Conservation (phyloP, 176 grass and related monocot species). For the Saccharum officinarum region DNA sequence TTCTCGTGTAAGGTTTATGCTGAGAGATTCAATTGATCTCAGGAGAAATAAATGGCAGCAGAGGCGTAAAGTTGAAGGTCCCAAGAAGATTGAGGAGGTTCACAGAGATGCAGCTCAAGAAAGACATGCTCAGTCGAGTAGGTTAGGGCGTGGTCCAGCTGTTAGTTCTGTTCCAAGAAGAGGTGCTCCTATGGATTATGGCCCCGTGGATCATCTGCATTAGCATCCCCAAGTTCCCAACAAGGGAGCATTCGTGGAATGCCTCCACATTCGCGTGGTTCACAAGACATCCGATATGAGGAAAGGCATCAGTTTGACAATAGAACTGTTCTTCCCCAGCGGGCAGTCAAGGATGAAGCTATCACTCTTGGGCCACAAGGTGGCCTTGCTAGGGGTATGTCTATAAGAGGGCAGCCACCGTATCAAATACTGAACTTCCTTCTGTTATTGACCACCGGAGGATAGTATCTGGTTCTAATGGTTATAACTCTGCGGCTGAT, state of each 20-base stretch:
- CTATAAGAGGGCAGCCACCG: slow-evolving; percentile 67
- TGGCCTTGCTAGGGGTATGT: slow-evolving; percentile 84
- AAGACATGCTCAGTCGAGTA: slow-evolving; percentile 80
- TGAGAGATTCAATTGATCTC: slow-evolving; percentile 91
- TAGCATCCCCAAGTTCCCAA: slow-evolving; percentile 65
- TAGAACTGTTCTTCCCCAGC: slow-evolving; percentile 73
- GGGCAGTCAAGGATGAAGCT: slow-evolving; percentile 58
- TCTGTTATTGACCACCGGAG: slow-evolving; percentile 53
- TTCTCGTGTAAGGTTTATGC: slow-evolving; percentile 87
- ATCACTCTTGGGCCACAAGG: slow-evolving; percentile 90
- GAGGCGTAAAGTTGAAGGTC: slow-evolving; percentile 90
- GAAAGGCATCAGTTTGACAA: slow-evolving; percentile 65
- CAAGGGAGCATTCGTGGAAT: slow-evolving; percentile 67
- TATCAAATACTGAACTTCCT: slow-evolving; percentile 52
- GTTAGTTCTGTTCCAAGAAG: slow-evolving; percentile 58
- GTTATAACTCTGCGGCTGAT: slow-evolving; percentile 44
- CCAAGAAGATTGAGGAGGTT: slow-evolving; percentile 99
- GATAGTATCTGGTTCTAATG: slow-evolving; percentile 52
- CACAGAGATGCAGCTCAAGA: slow-evolving; percentile 95
- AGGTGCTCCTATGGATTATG: slow-evolving; percentile 61
- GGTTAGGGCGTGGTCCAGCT: slow-evolving; percentile 67
- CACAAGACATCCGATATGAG: slow-evolving; percentile 71
- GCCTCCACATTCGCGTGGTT: slow-evolving; percentile 46
- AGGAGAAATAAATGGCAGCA: slow-evolving; percentile 94
- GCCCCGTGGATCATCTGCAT: slow-evolving; percentile 44